Percentiles rank a stretch among this genome's conserved stretches.
Evolutionary conservation across 257 asterid species (phyloP).

Genomic region (Solanum virginianum): DNA sequence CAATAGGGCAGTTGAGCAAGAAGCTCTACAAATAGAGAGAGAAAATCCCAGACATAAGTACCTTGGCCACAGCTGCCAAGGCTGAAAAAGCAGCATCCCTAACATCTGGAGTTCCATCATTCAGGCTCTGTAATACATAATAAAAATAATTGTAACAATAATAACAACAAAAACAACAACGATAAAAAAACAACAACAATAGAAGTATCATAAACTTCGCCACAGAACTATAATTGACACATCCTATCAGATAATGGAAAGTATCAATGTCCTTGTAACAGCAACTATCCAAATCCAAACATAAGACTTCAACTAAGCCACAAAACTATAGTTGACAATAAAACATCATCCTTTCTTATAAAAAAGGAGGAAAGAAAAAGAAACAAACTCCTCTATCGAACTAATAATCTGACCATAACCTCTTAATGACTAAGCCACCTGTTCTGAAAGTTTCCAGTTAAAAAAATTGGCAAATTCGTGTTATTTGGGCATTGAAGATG

Average conservation of each 20-base stretch:
- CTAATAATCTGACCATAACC: background rate
- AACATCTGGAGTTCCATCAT: conserved; percentile 99
- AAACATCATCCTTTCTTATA: background rate
- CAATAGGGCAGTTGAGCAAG: background rate
- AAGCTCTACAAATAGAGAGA: conserved; percentile 4
- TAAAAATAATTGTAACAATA: background rate
- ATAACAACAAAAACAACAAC: background rate
- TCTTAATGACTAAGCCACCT: background rate
- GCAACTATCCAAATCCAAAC: background rate
- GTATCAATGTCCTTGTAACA: background rate
- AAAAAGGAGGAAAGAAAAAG: background rate
- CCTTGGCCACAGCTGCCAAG: conserved; percentile 95
- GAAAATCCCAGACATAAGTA: conserved; percentile 7
- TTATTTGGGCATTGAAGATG: background rate
- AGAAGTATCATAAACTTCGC: background rate
- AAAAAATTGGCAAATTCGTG: background rate
- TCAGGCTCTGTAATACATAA: conserved; percentile 52
- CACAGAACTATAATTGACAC: background rate
- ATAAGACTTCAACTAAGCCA: background rate
- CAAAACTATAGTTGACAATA: background rate
- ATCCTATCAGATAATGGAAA: background rate
- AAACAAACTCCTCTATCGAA: background rate
- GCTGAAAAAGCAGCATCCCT: conserved; percentile 99
- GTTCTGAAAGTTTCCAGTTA: background rate
- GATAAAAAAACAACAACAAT: background rate